phyloP scores from a whole-genome alignment of 495 filamentous ascomycete species.

The Lentithecium fluviatile region DNA sequence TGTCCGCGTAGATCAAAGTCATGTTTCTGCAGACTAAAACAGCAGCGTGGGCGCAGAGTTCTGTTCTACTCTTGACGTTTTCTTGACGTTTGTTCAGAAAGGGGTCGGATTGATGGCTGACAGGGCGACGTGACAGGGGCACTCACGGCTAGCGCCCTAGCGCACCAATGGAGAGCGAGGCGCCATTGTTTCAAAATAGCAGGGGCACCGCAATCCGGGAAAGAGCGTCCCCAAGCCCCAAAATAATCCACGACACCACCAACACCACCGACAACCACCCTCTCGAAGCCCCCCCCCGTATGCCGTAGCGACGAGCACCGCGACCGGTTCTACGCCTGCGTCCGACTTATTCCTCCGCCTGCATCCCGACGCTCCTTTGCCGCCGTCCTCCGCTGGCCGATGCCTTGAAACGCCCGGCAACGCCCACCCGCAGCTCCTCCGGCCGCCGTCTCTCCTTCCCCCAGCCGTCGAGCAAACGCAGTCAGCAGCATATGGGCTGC shows the following conservation, averaged over 20 bases:
- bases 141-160: not conserved
- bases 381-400: constrained; percentile 9
- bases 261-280: not conserved
- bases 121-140: not conserved
- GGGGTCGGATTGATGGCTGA: not conserved
- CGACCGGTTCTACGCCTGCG: not conserved
- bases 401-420: constrained; percentile 16
- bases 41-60: not conserved
- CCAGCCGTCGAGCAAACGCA: not conserved
- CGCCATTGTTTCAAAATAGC: not conserved
- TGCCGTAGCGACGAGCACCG: not conserved
- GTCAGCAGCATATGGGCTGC: not conserved
- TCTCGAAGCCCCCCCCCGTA: not conserved
- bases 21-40: not conserved
- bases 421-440: constrained; percentile 8
- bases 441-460: constrained; percentile 10
- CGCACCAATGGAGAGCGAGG: no score
- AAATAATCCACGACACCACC: constrained; percentile 4
- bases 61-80: not conserved
- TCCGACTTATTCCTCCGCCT: not conserved
- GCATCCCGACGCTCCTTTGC: constrained; percentile 17
- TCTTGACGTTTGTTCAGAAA: not conserved
- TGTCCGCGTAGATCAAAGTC: not conserved
- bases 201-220: constrained; percentile 1
- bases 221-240: constrained; percentile 3